phyloP scores from a whole-genome alignment of 1,284 basidiomycete species.

The Austroboletus sp. region DNA sequence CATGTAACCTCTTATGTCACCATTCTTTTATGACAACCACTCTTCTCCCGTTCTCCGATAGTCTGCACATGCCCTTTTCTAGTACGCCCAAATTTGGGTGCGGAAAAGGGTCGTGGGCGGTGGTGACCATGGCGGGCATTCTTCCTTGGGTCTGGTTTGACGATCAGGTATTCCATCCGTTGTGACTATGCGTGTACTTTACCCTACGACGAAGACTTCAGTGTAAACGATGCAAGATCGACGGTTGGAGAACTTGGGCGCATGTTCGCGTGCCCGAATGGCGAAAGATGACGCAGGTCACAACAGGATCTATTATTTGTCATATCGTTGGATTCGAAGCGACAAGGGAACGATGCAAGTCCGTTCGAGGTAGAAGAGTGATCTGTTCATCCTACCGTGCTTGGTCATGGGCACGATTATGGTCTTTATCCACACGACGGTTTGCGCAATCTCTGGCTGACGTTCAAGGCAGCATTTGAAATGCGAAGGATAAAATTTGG shows the following conservation, averaged over 20 bases:
- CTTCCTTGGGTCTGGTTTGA: not conserved
- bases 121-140: conserved; percentile 5
- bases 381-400: not conserved
- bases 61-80: conserved; percentile 12
- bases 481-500: too few relatives aligned
- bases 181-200: not conserved
- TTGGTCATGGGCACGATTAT: not conserved
- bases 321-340: not conserved
- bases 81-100: conserved; percentile 16
- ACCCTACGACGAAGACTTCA: not conserved
- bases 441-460: too few relatives aligned
- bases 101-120: conserved; percentile 10
- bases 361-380: not conserved
- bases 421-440: too few relatives aligned
- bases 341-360: not conserved
- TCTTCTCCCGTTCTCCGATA: not conserved
- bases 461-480: too few relatives aligned
- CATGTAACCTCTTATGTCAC: conserved; percentile 2
- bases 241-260: conserved; percentile 2
- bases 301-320: not conserved
- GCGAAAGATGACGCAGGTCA: not conserved
- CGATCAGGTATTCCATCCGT: not conserved
- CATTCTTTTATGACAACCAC: not conserved
- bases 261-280: not conserved
- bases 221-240: conserved; percentile 2